These are phyloP conservation scores for Acacia pycnantha DNA, from an alignment of 331 rosid species.

Conservation along the genomic window DNA sequence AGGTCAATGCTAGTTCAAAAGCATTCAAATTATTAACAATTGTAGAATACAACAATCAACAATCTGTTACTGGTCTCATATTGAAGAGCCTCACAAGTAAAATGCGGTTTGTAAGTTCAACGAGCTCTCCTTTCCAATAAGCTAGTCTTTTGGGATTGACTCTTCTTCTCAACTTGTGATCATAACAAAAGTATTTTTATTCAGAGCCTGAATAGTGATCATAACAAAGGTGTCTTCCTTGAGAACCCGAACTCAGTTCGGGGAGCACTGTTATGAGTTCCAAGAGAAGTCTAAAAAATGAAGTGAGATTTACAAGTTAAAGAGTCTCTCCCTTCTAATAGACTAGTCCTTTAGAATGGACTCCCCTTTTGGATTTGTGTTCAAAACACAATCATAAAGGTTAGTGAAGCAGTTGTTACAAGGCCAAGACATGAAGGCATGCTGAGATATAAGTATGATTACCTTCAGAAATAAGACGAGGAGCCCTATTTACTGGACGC, in stretches of 20 bases:
- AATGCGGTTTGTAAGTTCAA: too few relatives aligned
- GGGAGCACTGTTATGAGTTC: not conserved
- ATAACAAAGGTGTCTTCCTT: too few relatives aligned
- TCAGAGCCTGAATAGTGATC: too few relatives aligned
- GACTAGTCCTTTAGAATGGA: not conserved
- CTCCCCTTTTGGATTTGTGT: too few relatives aligned
- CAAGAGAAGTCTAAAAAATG: not conserved
- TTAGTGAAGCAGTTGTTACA: not conserved
- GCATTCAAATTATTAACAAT: slow-evolving; percentile 5
- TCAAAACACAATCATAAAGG: not conserved
- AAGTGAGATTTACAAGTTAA: not conserved
- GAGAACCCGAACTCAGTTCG: too few relatives aligned
- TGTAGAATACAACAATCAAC: not conserved
- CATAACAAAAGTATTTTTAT: too few relatives aligned
- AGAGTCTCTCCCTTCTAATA: not conserved
- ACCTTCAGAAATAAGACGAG: slow-evolving; percentile 86
- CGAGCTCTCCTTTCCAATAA: too few relatives aligned
- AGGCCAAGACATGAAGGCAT: slow-evolving; percentile 3
- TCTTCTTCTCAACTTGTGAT: not conserved
- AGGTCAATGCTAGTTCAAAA: not conserved
- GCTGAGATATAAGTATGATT: slow-evolving; percentile 16
- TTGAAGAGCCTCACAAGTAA: not conserved
- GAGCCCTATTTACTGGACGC: slow-evolving; percentile 87
- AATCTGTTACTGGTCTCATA: not conserved
- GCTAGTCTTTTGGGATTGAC: not conserved